Evolutionary conservation across 306 rosid species (phyloP), one percentile per base, ranked within the genome.

Genomic region (Cercis canadensis): DNA sequence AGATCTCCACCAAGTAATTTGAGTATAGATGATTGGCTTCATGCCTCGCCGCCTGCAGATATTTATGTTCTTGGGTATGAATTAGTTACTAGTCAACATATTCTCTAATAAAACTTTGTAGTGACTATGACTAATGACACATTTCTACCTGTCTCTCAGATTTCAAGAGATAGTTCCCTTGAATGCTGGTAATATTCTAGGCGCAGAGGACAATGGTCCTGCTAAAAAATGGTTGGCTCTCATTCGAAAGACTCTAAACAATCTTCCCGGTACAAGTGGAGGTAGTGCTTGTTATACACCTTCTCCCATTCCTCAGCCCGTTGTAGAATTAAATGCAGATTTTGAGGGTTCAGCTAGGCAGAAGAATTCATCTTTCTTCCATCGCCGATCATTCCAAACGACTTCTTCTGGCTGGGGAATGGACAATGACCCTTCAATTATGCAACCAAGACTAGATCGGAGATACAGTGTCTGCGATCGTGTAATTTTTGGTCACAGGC

Each of bases 141-240:
- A 44, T 53, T 70, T 63, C 61, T 63, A 44, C 29, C 21, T 67
- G 32, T 73, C 40, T 73, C 69, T 60, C 89, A 95, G 99, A 51
- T 95, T 95, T 85, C 99, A 95, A 75, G 99, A 95, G 86, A 89
- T 95, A 72, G 99, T 95, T 80, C 99, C 99, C 16, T 86, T 95
- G 83, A 95, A 92, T 87, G 99, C 99, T 70, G 96, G 99, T 61
- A 95, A 95, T 64, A 83, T 95, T 73, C 84, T 95, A 10, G 99
- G 97, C 2, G 89, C 99, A 40, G 99, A 95, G 78, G 99, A 95
- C 89, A 95, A 89, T 68, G 99, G 99, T 76, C 99, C 99, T 39
- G 99, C 99, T 59, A 95, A 95, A 80, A 95, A 95, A 73, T 95
- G 99, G 99, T 63, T 83, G 83, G 87, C 99, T 80, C 93, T 95